These are phyloP conservation scores for Theileria equi DNA, from an alignment of 169 alveolate species.

Conservation along the genomic window DNA sequence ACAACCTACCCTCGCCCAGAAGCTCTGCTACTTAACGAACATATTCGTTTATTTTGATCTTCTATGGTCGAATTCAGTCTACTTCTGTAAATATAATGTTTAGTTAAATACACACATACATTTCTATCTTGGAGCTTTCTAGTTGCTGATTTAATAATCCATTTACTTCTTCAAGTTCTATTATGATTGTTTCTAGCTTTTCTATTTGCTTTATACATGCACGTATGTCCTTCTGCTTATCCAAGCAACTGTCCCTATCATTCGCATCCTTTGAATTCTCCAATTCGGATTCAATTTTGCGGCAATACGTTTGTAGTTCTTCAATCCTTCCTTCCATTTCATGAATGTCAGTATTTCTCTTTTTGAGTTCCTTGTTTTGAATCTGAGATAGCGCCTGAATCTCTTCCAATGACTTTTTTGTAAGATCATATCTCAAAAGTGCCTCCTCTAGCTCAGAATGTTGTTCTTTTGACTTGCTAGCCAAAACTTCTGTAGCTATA, in stretches of 20 bases:
- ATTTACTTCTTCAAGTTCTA: conserved; percentile 51
- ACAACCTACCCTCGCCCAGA: too few species aligned
- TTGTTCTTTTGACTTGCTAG: neutral
- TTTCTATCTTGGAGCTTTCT: conserved; percentile 22
- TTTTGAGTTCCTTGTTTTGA: conserved; percentile 42
- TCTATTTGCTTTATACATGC: conserved; percentile 1
- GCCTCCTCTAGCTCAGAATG: conserved; percentile 12
- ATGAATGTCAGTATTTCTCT: conserved; percentile 23
- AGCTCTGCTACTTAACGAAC: too few species aligned
- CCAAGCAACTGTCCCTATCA: neutral
- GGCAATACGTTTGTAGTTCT: conserved; percentile 25
- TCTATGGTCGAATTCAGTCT: conserved; percentile 20
- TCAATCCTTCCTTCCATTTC: conserved; percentile 13
- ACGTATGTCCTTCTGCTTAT: neutral
- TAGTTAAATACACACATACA: conserved; percentile 1
- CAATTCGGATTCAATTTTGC: conserved; percentile 31
- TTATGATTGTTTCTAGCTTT: conserved; percentile 23
- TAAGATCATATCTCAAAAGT: neutral
- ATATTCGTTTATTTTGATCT: too few species aligned
- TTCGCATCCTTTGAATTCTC: conserved; percentile 3
- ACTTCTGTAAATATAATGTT: neutral
- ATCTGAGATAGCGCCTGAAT: conserved; percentile 15
- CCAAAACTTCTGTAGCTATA: conserved; percentile 21
- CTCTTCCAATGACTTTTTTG: conserved; percentile 18
- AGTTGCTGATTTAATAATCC: conserved; percentile 2